Evolutionary conservation across 1,284 basidiomycete genomes (phyloP), one percentile per base, ranked within the genome.

Genomic region (Cryptococcus sp.): DNA sequence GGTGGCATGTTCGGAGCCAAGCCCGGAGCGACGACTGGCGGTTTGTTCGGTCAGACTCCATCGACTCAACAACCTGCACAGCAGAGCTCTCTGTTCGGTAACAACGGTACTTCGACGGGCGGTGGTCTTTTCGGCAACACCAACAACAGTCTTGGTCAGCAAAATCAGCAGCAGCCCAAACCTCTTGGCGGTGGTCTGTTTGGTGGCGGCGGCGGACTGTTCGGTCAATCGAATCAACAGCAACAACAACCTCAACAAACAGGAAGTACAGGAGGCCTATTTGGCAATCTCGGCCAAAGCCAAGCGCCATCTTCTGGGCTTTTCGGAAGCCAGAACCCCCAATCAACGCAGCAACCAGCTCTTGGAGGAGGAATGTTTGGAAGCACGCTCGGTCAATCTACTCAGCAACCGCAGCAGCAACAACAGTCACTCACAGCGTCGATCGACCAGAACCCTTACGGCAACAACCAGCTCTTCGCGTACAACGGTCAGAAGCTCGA

Each of bases 401-500:
- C 63, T 7, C 40, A 55, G 42, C 70, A 67, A 50, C 68, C 66
- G 22, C 73, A 75, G 50, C 69, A 71, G 47, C 76, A 78, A 62
- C 76, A 77, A 42, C 68, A 84, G 15, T 80, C 82, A 0, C 80
- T 94, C 55, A 89, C 86, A 15, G 89, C 91, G 0, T 93, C 91
- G 11, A 90, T 98, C 70, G 88, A 89, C 49, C 88, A 93, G 73
- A 83, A 84, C 69, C 93, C 95, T 0, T 93, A 98, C 73, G 90
- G 89, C 45, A 84, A 86, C 59, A 93, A 91, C 72, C 81, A 81
- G 17, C 75, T 85, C 44, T 84, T 85, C 64, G 62, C 71, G n/a
- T 75, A 75, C 62, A 68, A 67, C 15, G 73, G 72, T 54, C 72
- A 74, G 55, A 73, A 71, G 60, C 70, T 78, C 48, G 76, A 80